Evolutionary conservation across 192 early-diverging fungal genomes (phyloP), one percentile per base, ranked within the genome.

Genomic region (Entophlyctis luteolus): DNA sequence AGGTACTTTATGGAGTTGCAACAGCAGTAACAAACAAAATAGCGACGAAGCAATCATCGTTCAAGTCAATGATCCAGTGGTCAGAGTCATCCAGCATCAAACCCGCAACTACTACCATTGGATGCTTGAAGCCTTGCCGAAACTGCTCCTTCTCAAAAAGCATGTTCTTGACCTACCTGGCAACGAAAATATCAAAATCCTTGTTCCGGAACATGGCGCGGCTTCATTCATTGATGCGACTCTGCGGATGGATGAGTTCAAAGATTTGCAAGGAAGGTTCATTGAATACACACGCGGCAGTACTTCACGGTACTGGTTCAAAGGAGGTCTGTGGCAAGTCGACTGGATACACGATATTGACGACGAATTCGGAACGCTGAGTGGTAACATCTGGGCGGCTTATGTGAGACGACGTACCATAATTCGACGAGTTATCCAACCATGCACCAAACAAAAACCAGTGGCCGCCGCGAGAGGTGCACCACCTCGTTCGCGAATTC

Each of bases 101-200:
- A 54, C 35, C 20, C 63, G 63, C 35, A 66, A 66, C 37, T 66
- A 66, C 34, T 66, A 66, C 36, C 63, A 66, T 37, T 66, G 63
- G 63, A 18, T 54, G 6, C 12, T 66, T 23, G 63, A 66, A 66
- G 12, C 49, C 18, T 18, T 66, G 14, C 63, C 63, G 8, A 66
- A 66, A 38, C 34, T 66, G 4, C 49, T 66, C 22, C 50, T 66
- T 14, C 50, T 66, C 49, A 4, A 66, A 54, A 66, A 14, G 3
- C 63, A 55, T 27, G 14, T 66, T 8, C 63, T 66, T 12, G 35
- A 34, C 37, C 25, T 55, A 2, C 63, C 28, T 4, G 32, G 25
- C 4, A 47, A 66, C 37, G 23, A 16, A 10, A 20, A 55, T 22
- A 28, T 66, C 2, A 31, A 39, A n/a, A 55, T 66, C 36, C 22